A percentile compares a stretch with the other conserved stretches of the same genome.
phyloP scores from a whole-genome alignment of 106 monocot species.

The Platanthera guangdongensis region DNA sequence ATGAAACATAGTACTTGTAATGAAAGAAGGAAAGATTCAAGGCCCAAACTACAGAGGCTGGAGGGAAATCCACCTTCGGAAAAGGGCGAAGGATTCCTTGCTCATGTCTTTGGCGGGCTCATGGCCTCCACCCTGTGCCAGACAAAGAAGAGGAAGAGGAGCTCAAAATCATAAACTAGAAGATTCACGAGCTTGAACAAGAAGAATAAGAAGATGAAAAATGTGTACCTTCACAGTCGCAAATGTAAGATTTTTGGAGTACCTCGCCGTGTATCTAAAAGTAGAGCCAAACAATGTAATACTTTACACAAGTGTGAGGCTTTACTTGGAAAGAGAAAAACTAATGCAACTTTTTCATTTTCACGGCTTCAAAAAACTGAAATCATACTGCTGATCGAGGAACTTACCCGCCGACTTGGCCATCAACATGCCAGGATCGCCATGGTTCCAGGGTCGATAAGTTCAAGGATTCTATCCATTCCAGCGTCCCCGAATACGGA shows the following conservation, averaged over 20 bases:
- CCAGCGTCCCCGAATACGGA: slow-evolving; percentile 38
- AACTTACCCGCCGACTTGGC: slow-evolving; percentile 35
- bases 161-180: too few species aligned
- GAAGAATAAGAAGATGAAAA: too few species aligned
- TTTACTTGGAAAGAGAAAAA: too few species aligned
- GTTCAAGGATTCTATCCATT: slow-evolving; percentile 45
- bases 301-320: neutral
- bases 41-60: neutral
- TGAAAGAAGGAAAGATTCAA: too few species aligned
- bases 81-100: neutral
- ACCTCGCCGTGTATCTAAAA: slow-evolving; percentile 11
- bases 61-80: neutral
- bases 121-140: slow-evolving; percentile 5
- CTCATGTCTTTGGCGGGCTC: slow-evolving; percentile 1
- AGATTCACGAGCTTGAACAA: too few species aligned
- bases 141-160: neutral
- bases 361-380: too few species aligned
- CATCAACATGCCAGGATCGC: slow-evolving; percentile 39
- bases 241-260: slow-evolving; percentile 13
- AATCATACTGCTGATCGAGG: neutral
- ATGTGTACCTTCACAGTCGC: slow-evolving; percentile 8
- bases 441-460: slow-evolving; percentile 34
- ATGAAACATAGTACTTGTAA: too few species aligned
- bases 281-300: neutral
- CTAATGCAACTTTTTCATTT: too few species aligned